These are phyloP conservation scores for Blastomyces percursus DNA, from an alignment of 2,329 filamentous ascomycete genomes.

Conservation along the genomic window DNA sequence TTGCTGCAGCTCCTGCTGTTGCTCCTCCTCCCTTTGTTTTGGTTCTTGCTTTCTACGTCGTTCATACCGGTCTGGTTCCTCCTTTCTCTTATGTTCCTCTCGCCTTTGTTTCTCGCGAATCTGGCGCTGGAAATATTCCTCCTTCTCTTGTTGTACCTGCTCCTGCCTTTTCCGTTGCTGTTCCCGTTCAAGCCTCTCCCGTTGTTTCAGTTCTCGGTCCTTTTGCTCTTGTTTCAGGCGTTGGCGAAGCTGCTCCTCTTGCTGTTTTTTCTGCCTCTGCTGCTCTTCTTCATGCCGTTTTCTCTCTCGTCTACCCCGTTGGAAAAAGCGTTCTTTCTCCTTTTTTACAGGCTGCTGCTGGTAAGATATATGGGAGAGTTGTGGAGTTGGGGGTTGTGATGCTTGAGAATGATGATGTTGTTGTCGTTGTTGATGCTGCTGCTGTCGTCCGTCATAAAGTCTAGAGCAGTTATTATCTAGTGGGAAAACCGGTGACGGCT, in stretches of 20 bases:
- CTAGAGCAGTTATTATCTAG: not conserved
- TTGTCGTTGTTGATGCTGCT: not conserved
- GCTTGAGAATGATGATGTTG: not conserved
- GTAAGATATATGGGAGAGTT: not conserved
- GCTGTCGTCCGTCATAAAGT: not conserved
- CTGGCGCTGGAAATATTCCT: not conserved
- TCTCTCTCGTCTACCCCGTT: not conserved
- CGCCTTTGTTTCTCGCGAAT: constrained; percentile 5
- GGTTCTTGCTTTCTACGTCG: not conserved
- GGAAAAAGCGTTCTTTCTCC: not conserved
- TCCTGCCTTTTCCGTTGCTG: constrained; percentile 4
- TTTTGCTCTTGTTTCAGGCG: constrained; percentile 6
- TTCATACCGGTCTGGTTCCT: not conserved
- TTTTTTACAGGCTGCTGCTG: not conserved
- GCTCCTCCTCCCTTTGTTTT: not conserved
- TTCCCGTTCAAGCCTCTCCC: constrained; percentile 9
- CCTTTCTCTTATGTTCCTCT: not conserved
- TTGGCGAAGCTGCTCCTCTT: not conserved
- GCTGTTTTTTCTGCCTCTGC: not conserved
- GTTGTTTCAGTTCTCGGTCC: not conserved
- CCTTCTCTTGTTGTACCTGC: not conserved
- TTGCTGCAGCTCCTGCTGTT: not conserved
- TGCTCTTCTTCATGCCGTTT: constrained; percentile 2
- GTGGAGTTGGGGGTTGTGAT: not conserved
- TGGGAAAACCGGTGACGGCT: not conserved